Evolutionary conservation across 352 stramenopile genomes (phyloP).

Genomic region (Phytophthora uliginosa): DNA sequence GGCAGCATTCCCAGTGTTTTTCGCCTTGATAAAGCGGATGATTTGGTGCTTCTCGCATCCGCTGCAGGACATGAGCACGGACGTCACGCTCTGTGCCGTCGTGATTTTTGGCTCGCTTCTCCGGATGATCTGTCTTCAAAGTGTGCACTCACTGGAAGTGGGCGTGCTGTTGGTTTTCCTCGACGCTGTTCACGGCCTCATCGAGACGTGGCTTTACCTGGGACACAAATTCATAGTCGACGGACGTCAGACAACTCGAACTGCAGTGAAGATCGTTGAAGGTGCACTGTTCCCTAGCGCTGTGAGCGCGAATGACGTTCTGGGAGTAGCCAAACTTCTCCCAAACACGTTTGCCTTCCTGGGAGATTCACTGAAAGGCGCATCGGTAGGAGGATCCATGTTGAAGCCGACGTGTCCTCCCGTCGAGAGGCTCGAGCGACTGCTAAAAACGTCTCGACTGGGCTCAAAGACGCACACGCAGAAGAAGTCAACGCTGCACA

Average conservation of each 20-base stretch:
- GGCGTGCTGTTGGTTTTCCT: slow-evolving; percentile 15
- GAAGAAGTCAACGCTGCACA: not conserved
- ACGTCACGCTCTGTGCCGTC: slow-evolving; percentile 32
- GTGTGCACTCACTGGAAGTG: slow-evolving; percentile 10
- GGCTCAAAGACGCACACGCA: not conserved
- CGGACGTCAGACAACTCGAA: slow-evolving; percentile 17
- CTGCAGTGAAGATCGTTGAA: slow-evolving; percentile 36
- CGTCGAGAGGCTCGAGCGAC: not conserved
- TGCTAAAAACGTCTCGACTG: not conserved
- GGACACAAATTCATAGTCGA: slow-evolving; percentile 34
- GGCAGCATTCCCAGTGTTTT: slow-evolving; percentile 21
- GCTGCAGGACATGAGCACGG: slow-evolving; percentile 37
- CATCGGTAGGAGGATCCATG: no score
- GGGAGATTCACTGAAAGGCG: not conserved
- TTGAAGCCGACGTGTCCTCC: no score
- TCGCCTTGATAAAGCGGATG: slow-evolving; percentile 27
- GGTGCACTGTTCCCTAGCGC: not conserved
- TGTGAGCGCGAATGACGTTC: not conserved
- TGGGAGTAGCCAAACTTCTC: slow-evolving; percentile 6
- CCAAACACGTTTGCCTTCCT: slow-evolving; percentile 6
- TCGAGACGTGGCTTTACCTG: slow-evolving; percentile 30
- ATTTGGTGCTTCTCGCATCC: slow-evolving; percentile 22
- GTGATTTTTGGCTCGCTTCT: slow-evolving; percentile 41
- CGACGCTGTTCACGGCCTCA: slow-evolving; percentile 14
- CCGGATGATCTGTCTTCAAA: slow-evolving; percentile 37